These are phyloP conservation scores for Fusarium sp. DNA, from an alignment of 2,329 filamentous ascomycete genomes.

Conservation along the genomic window DNA sequence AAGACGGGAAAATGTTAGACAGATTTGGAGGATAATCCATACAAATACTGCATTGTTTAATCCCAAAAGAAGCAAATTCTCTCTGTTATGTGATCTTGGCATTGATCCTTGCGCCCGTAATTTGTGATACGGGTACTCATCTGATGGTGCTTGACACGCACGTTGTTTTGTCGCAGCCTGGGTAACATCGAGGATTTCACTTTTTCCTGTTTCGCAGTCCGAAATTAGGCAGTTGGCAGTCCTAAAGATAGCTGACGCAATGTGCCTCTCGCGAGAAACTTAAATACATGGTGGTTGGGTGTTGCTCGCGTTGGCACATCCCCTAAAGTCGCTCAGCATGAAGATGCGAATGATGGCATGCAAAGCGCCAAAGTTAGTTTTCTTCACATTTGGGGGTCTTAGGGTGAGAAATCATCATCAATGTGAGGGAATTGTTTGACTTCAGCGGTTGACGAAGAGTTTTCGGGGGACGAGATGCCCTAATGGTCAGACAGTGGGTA, in stretches of 20 bases:
- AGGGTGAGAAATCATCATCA: neutral
- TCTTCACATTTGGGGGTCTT: neutral
- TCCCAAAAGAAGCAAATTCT: neutral
- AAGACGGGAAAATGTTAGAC: conserved; percentile 26
- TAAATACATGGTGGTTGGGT: conserved; percentile 21
- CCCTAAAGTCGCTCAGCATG: neutral
- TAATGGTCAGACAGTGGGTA: conserved; percentile 48
- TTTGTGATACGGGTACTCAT: conserved; percentile 1
- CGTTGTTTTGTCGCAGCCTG: conserved; percentile 28
- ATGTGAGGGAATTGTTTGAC: conserved; percentile 25
- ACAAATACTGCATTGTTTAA: conserved; percentile 8
- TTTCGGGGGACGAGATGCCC: conserved; percentile 37
- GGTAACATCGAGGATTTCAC: conserved; percentile 6
- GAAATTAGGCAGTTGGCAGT: conserved; percentile 9
- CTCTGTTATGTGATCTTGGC: neutral
- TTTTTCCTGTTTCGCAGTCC: conserved; percentile 14
- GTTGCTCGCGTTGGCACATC: neutral
- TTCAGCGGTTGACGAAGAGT: conserved; percentile 29
- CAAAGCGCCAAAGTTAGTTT: neutral
- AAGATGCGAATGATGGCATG: conserved; percentile 8
- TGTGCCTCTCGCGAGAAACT: conserved; percentile 21
- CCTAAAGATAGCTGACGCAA: conserved; percentile 25
- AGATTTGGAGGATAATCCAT: conserved; percentile 15
- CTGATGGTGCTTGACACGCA: conserved; percentile 4
- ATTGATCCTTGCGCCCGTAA: neutral